A percentile compares a stretch with the other conserved stretches of the same genome.
Conservation (phyloP, 2,329 filamentous ascomycete genomes). For the Aspergillus brasiliensis region DNA sequence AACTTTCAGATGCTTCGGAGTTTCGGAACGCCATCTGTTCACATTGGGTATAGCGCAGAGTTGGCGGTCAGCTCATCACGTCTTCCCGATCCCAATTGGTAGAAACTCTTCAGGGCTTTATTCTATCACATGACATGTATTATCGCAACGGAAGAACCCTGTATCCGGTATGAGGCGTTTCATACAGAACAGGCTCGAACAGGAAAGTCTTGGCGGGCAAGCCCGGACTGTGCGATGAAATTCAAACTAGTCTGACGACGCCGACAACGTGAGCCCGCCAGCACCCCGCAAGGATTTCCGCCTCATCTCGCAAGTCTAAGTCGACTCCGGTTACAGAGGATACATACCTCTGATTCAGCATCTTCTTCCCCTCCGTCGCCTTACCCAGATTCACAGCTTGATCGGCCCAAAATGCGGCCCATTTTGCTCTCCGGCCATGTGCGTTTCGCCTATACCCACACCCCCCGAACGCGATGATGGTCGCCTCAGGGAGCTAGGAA, state of each 20-base stretch:
- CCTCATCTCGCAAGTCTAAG: constrained; percentile 22
- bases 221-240: constrained; percentile 46
- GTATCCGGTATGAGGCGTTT: constrained; percentile 24
- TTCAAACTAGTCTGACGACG: constrained; percentile 36
- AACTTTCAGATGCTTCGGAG: not conserved
- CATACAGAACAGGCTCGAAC: constrained; percentile 25
- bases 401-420: constrained; percentile 77
- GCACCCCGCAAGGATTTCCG: constrained; percentile 30
- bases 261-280: constrained; percentile 30
- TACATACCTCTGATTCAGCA: constrained; percentile 15
- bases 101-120: constrained; percentile 24
- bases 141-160: constrained; percentile 24
- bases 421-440: constrained; percentile 94
- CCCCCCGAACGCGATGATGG: constrained; percentile 10
- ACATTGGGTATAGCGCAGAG: not conserved
- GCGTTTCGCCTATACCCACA: constrained; percentile 35
- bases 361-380: constrained; percentile 16
- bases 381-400: constrained; percentile 24
- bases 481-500: not conserved
- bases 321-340: constrained; percentile 28
- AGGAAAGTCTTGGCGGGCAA: constrained; percentile 37
- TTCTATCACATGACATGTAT: constrained; percentile 24
- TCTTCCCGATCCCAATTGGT: not conserved
- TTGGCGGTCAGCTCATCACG: constrained; percentile 3
- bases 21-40: not conserved